phyloP scores from a whole-genome alignment of 495 filamentous ascomycete species.

The Sporormia fimetaria region DNA sequence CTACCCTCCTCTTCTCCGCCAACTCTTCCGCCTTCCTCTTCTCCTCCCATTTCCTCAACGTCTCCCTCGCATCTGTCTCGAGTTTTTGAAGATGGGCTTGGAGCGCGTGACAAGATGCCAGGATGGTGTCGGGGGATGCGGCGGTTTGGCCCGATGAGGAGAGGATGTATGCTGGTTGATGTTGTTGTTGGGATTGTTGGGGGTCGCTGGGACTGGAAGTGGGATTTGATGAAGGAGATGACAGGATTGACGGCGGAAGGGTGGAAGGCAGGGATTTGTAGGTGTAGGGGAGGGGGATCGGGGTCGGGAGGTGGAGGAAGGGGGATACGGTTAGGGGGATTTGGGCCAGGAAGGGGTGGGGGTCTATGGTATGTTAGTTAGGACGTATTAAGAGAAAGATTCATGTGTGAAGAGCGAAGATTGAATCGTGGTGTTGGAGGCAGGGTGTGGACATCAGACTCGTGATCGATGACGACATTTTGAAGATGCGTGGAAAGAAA shows the following conservation, averaged over 20 bases:
- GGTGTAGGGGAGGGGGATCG: conserved; percentile 87
- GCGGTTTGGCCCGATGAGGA: conserved; percentile 61
- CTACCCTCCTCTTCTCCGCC: conserved; percentile 81
- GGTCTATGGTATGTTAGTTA: conserved; percentile 38
- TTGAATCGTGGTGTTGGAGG: no score
- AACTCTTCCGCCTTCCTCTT: conserved; percentile 63
- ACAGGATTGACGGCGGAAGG: conserved; percentile 65
- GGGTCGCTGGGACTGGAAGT: neutral
- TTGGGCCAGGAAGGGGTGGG: conserved; percentile 83
- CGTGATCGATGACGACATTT: neutral
- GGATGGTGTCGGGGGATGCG: conserved; percentile 70
- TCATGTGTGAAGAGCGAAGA: neutral
- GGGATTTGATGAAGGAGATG: conserved; percentile 28
- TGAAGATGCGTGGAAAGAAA: conserved; percentile 1
- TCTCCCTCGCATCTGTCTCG: conserved; percentile 49
- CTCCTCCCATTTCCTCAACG: conserved; percentile 60
- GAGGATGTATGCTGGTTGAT: conserved; percentile 47
- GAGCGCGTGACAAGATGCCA: conserved; percentile 64
- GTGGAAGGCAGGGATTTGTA: conserved; percentile 82
- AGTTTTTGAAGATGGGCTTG: conserved; percentile 59
- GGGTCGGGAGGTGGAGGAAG: conserved; percentile 80
- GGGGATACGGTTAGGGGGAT: conserved; percentile 88
- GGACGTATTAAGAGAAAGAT: neutral
- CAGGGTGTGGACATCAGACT: no score
- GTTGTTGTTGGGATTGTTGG: conserved; percentile 12